phyloP scores from a whole-genome alignment of 805 yeast species.

The Hanseniaspora mollemarum region DNA sequence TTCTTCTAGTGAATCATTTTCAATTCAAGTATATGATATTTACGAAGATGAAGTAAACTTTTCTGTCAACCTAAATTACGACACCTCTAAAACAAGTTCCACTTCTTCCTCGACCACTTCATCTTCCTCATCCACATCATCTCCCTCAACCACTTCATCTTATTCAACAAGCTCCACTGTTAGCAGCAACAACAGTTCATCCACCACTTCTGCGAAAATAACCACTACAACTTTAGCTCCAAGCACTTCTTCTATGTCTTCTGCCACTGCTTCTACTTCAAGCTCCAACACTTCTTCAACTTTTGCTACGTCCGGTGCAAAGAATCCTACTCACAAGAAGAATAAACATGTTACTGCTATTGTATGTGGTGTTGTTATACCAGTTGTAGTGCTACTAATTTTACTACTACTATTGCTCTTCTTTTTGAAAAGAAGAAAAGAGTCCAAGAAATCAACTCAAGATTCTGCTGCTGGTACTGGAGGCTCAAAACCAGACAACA shows the following conservation, averaged over 20 bases:
- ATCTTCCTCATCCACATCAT: not conserved
- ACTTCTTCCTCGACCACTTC: not conserved
- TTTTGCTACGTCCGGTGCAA: constrained; percentile 21
- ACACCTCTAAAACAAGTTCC: constrained; percentile 18
- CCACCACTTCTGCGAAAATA: constrained; percentile 24
- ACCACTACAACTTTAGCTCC: constrained; percentile 22
- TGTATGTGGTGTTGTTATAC: constrained; percentile 82
- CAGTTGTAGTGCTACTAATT: constrained; percentile 43
- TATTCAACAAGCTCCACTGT: not conserved
- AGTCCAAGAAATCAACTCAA: constrained; percentile 27
- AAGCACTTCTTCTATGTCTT: constrained; percentile 19
- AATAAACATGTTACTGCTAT: constrained; percentile 59
- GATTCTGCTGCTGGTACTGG: constrained; percentile 31
- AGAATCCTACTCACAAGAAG: constrained; percentile 16
- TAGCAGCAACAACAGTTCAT: not conserved
- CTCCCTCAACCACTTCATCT: not conserved
- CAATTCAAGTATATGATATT: constrained; percentile 46
- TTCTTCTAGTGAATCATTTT: constrained; percentile 33
- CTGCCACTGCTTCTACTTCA: constrained; percentile 28
- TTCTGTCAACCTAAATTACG: constrained; percentile 42
- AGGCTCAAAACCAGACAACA: constrained; percentile 21
- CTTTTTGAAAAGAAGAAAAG: constrained; percentile 40
- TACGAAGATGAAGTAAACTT: constrained; percentile 50
- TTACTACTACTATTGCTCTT: constrained; percentile 43
- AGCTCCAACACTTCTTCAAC: constrained; percentile 28